A percentile compares a stretch with the other conserved stretches of the same genome.
Conservation (phyloP, 805 yeast species). For the Barnettozyma vustinii region DNA sequence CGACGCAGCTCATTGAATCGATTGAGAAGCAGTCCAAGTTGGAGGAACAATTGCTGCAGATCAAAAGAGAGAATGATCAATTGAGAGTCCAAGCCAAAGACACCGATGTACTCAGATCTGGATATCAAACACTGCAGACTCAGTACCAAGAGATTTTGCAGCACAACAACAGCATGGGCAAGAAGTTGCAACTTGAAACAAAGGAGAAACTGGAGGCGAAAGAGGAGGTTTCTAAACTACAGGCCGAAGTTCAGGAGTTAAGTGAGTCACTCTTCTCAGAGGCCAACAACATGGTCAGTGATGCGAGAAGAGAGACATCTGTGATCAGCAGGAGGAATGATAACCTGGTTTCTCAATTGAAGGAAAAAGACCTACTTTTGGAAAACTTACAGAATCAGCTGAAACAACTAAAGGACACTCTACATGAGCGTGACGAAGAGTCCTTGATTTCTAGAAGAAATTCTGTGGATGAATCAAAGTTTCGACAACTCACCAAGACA, state of each 20-base stretch:
- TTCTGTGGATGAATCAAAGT: conserved; percentile 8
- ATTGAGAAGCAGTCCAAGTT: conserved; percentile 51
- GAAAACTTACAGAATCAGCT: conserved; percentile 64
- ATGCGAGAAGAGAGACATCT: conserved; percentile 65
- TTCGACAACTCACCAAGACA: not conserved
- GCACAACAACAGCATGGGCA: conserved; percentile 29
- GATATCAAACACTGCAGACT: conserved; percentile 27
- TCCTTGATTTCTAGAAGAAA: conserved; percentile 12
- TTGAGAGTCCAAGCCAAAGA: conserved; percentile 22
- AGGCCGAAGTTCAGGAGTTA: conserved; percentile 74
- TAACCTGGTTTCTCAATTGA: conserved; percentile 45
- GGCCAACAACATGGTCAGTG: conserved; percentile 80
- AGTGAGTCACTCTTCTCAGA: conserved; percentile 74
- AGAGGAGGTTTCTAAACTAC: conserved; percentile 51
- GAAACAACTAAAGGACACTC: conserved; percentile 52
- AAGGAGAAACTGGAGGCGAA: conserved; percentile 45
- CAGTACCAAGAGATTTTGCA: conserved; percentile 30
- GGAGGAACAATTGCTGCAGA: conserved; percentile 41
- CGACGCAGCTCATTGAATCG: conserved; percentile 56
- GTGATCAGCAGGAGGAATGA: conserved; percentile 54
- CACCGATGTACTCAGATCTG: conserved; percentile 19
- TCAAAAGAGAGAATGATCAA: conserved; percentile 33
- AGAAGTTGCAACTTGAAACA: conserved; percentile 26
- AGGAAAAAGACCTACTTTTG: conserved; percentile 65
- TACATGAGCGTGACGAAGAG: conserved; percentile 43